These are phyloP conservation scores for Iberis pinnata DNA, from an alignment of 345 rosid genomes.

Conservation along the genomic window DNA sequence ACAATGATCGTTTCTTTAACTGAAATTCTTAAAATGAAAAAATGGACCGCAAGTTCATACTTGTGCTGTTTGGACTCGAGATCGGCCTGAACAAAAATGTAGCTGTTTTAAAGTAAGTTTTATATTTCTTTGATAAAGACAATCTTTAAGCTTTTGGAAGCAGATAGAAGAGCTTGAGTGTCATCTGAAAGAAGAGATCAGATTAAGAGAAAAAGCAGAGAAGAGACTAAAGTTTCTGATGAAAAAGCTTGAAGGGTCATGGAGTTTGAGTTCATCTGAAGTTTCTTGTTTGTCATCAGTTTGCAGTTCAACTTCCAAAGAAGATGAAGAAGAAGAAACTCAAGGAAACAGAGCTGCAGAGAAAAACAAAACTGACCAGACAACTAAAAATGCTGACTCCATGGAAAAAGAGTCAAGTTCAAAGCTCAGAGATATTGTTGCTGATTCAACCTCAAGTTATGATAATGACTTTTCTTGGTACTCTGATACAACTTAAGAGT, in stretches of 20 bases:
- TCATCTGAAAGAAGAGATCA: slow-evolving; percentile 56
- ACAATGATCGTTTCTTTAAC: too few relatives aligned
- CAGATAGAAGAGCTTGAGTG: slow-evolving; percentile 63
- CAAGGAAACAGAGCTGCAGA: slow-evolving; percentile 19
- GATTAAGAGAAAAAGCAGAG: slow-evolving; percentile 57
- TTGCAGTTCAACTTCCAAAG: slow-evolving; percentile 29
- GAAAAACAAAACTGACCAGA: slow-evolving; percentile 17
- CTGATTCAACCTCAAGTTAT: slow-evolving; percentile 24
- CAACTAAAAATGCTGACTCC: slow-evolving; percentile 12
- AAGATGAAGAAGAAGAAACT: slow-evolving; percentile 29
- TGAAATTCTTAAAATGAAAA: too few relatives aligned
- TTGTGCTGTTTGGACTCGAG: too few relatives aligned
- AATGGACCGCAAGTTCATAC: too few relatives aligned
- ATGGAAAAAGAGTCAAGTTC: slow-evolving; percentile 22
- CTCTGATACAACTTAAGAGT: slow-evolving; percentile 15
- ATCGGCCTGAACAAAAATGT: too few relatives aligned
- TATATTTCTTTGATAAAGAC: background rate
- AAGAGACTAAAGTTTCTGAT: slow-evolving; percentile 49
- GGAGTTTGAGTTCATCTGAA: slow-evolving; percentile 31
- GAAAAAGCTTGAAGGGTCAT: slow-evolving; percentile 49
- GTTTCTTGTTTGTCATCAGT: slow-evolving; percentile 41
- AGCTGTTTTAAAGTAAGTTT: background rate
- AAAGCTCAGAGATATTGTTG: slow-evolving; percentile 18
- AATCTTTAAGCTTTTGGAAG: slow-evolving; percentile 8
- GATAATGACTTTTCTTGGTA: slow-evolving; percentile 9